Percentiles rank a stretch among this genome's conserved stretches.
phyloP scores from a whole-genome alignment of 495 filamentous ascomycete species.

The Trichocladium uniseriatum region DNA sequence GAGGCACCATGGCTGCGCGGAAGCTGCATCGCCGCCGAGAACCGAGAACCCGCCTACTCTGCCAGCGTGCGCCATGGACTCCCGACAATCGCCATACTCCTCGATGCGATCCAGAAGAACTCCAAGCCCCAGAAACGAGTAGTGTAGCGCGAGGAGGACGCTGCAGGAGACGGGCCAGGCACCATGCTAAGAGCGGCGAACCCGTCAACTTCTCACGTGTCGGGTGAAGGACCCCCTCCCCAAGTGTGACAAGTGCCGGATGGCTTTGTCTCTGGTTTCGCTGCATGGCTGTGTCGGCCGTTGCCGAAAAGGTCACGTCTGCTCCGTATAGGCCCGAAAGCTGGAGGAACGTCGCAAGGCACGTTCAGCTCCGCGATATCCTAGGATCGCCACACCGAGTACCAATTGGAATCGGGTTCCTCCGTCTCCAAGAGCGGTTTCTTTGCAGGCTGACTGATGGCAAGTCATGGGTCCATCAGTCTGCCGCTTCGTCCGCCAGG shows the following conservation, averaged over 20 bases:
- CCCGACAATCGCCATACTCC: conserved; percentile 15
- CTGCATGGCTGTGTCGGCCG: conserved; percentile 26
- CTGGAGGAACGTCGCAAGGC: conserved; percentile 11
- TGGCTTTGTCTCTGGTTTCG: conserved; percentile 21
- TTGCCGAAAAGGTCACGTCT: conserved; percentile 25
- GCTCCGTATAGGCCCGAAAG: conserved; percentile 30
- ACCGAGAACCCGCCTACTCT: not conserved
- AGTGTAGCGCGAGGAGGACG: not conserved
- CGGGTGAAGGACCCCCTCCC: conserved; percentile 12
- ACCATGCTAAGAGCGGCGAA: conserved; percentile 8
- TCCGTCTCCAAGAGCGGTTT: conserved; percentile 1
- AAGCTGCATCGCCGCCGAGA: conserved; percentile 1
- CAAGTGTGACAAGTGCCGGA: conserved; percentile 19
- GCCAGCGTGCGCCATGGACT: not conserved
- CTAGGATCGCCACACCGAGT: conserved; percentile 1
- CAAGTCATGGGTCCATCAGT: not conserved
- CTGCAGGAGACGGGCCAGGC: not conserved
- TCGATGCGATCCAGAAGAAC: conserved; percentile 7
- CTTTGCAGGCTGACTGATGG: not conserved
- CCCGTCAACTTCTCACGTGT: conserved; percentile 19
- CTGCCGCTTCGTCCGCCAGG: too few relatives aligned
- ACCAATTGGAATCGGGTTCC: not conserved
- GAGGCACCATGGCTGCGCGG: not conserved
- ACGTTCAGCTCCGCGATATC: conserved; percentile 10
- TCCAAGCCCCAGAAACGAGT: too few relatives aligned